Conservation (phyloP, 176 grass and related monocot species). For the Rhynchospora pubera region DNA sequence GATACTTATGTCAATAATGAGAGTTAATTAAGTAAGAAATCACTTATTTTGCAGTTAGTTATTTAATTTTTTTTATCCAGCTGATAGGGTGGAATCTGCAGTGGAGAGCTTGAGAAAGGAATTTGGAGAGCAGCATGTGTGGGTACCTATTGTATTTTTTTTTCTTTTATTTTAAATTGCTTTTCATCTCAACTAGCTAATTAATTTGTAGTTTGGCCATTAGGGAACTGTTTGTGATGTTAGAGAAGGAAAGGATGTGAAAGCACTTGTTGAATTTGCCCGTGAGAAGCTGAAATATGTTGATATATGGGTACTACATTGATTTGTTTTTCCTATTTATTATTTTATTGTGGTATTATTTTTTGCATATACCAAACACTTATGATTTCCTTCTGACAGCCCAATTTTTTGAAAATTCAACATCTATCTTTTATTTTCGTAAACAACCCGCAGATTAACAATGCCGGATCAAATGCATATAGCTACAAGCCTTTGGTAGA, state of each 20-base stretch:
- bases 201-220: constrained; percentile 8
- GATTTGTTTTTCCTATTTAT: neutral
- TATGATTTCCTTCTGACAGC: neutral
- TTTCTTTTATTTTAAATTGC: constrained; percentile 6
- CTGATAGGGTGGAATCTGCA: constrained; percentile 69
- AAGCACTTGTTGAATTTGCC: constrained; percentile 72
- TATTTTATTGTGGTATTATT: neutral
- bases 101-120: constrained; percentile 54
- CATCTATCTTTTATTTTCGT: neutral
- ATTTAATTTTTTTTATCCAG: constrained; percentile 12
- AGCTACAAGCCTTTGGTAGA: constrained; percentile 82
- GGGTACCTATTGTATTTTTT: constrained; percentile 60
- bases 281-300: constrained; percentile 55
- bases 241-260: constrained; percentile 83
- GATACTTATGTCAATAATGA: neutral
- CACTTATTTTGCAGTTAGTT: neutral
- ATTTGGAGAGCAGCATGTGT: constrained; percentile 91
- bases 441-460: constrained; percentile 69
- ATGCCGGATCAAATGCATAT: constrained; percentile 99
- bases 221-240: constrained; percentile 93
- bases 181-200: neutral
- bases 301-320: constrained; percentile 79
- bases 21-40: neutral
- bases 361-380: neutral
- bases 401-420: neutral